Conservation (phyloP, 257 asterid genomes). For the Apocynum venetum region DNA sequence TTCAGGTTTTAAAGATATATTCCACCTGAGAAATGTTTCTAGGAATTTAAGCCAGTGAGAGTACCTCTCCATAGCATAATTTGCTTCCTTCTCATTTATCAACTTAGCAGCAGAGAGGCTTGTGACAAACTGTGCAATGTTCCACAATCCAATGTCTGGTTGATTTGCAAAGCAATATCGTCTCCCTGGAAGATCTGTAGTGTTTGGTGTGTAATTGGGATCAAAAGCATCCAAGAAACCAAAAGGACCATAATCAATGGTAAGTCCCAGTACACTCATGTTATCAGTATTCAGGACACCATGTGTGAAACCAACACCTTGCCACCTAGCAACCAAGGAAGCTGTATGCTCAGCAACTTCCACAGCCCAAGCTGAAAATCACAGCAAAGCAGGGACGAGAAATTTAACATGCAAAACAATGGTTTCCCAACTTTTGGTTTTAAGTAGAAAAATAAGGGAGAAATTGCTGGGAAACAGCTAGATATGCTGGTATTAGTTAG, state of each 20-base stretch:
- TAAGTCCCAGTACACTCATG: conserved; percentile 93
- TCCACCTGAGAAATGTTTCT: conserved; percentile 3
- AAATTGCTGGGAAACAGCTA: background rate
- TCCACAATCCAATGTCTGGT: conserved; percentile 97
- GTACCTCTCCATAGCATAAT: conserved; percentile 92
- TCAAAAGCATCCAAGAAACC: conserved; percentile 98
- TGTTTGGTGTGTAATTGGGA: conserved; percentile 97
- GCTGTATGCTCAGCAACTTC: conserved; percentile 97
- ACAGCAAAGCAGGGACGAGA: conserved; percentile 12
- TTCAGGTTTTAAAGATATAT: conserved; percentile 15
- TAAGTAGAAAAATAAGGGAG: background rate
- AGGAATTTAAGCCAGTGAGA: conserved; percentile 1
- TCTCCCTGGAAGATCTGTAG: conserved; percentile 98
- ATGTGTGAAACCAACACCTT: conserved; percentile 98
- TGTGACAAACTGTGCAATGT: conserved; percentile 74
- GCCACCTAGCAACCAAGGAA: conserved; percentile 87
- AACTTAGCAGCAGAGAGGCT: conserved; percentile 72
- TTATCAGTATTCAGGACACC: conserved; percentile 98
- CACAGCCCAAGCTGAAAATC: conserved; percentile 89
- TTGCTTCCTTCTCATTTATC: conserved; percentile 70
- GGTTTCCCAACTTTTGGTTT: background rate
- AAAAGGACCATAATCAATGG: conserved; percentile 97
- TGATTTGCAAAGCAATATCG: conserved; percentile 97
- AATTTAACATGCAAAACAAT: background rate
- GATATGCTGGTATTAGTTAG: background rate